Conservation (phyloP, 345 rosid species). For the Salix dunnii region DNA sequence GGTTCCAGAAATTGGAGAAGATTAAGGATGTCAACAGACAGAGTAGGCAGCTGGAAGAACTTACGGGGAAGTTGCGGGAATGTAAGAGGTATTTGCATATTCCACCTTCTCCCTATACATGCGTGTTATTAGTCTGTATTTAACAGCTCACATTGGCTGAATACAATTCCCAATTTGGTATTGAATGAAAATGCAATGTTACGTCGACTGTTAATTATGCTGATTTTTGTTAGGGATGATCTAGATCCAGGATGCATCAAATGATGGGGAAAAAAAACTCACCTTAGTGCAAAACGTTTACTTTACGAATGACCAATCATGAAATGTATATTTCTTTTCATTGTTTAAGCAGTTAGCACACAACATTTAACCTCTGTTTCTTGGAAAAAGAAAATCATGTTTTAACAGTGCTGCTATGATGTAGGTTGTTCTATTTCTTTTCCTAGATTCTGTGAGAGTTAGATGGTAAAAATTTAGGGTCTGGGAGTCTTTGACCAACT, state of each 20-base stretch:
- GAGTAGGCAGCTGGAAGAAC: constrained; percentile 33
- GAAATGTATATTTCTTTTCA: no score
- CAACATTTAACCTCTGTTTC: not conserved
- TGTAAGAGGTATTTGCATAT: constrained; percentile 21
- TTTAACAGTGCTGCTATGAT: not conserved
- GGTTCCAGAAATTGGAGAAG: constrained; percentile 32
- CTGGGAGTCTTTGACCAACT: not conserved
- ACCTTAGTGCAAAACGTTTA: not conserved
- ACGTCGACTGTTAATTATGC: not conserved
- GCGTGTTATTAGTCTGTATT: not conserved
- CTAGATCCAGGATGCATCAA: not conserved
- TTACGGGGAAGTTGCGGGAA: constrained; percentile 26
- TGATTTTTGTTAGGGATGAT: not conserved
- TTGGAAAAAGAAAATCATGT: not conserved
- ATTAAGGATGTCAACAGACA: constrained; percentile 29
- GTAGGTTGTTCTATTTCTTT: not conserved
- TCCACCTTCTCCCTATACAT: not conserved
- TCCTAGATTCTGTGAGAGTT: not conserved
- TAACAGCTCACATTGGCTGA: not conserved
- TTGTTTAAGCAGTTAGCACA: not conserved
- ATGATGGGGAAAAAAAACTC: not conserved
- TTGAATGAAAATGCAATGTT: not conserved
- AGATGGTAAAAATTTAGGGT: not conserved
- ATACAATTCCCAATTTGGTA: not conserved
- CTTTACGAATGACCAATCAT: no score